Evolutionary conservation across 169 alveolate species (phyloP), one percentile per base, ranked within the genome.

Genomic region (Plasmodium fragile): DNA sequence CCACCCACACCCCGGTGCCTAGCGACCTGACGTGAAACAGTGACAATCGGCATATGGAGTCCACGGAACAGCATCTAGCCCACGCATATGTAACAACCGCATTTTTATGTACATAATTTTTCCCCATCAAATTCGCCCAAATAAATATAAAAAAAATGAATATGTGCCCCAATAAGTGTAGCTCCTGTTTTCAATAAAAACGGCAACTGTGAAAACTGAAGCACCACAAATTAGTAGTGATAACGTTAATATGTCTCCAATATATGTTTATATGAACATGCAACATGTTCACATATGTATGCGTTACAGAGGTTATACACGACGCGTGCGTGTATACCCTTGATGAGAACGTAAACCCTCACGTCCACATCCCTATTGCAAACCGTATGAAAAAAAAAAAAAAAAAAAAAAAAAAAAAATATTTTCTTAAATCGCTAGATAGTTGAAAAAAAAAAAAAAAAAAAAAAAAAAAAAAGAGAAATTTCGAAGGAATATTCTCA

Each of bases 71-170:
- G 25, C 34, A 22, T 25, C n/a, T 22, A 22, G n/a, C 75, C 3
- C 75, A 65, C 13, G 75, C 75, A 65, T 25, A 8, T 5, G n/a
- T 65, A n/a, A 49, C n/a, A 65, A 22, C n/a, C 75, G 16, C n/a
- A 22, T 65, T 22, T 65, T 65, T 65, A 49, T 65, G 75, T 65
- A 65, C 34, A 65, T 65, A 65, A 65, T 65, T 65, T 65, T 65
- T 25, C 22, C 30, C 16, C 5, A 65, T 11, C 30, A 13, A 49
- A 13, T 49, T 65, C 30, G 5, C 75, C 36, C 39, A 3, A 65
- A 65, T 8, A 25, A 22, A 22, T 25, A n/a, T 65, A 65, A 25
- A 65, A 65, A 22, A 65, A 65, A 65, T 65, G n/a, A 2, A 13
- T 49, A 22, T 7, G 16, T 49, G 6, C 22, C 34, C 39, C 4